phyloP scores from a whole-genome alignment of 1,284 basidiomycete genomes.

The Pseudomicrostroma phylloplanum region DNA sequence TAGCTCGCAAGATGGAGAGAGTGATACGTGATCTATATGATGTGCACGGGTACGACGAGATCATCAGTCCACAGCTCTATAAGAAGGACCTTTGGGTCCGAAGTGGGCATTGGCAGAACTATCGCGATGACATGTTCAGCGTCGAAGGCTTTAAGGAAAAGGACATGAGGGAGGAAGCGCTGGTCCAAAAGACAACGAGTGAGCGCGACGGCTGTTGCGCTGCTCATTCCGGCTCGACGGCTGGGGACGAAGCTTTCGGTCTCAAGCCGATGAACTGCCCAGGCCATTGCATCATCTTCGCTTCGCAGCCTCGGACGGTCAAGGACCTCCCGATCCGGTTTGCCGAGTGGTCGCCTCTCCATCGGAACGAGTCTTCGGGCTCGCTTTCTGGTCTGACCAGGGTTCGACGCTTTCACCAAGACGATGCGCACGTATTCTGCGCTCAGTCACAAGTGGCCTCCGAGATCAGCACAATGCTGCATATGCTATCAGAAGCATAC shows the following conservation, averaged over 20 bases:
- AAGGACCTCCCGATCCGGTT: constrained; percentile 43
- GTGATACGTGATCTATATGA: constrained; percentile 48
- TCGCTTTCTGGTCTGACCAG: constrained; percentile 42
- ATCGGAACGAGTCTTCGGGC: constrained; percentile 43
- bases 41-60: constrained; percentile 45
- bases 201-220: constrained; percentile 8
- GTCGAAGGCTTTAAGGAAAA: constrained; percentile 37
- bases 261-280: constrained; percentile 51
- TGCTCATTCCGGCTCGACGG: constrained; percentile 21
- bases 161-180: constrained; percentile 18
- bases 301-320: constrained; percentile 35
- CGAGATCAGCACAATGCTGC: constrained; percentile 27
- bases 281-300: constrained; percentile 45
- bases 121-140: constrained; percentile 49
- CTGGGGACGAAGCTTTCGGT: constrained; percentile 24
- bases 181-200: not conserved
- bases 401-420: constrained; percentile 45
- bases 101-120: constrained; percentile 50
- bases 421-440: constrained; percentile 50
- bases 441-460: constrained; percentile 30
- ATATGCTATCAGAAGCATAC: constrained; percentile 47
- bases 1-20: constrained; percentile 40
- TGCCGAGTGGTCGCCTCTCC: constrained; percentile 45
- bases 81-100: constrained; percentile 42
- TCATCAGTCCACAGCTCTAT: constrained; percentile 46